phyloP scores from a whole-genome alignment of 192 early-diverging fungal species.

The Coemansia sp. region DNA sequence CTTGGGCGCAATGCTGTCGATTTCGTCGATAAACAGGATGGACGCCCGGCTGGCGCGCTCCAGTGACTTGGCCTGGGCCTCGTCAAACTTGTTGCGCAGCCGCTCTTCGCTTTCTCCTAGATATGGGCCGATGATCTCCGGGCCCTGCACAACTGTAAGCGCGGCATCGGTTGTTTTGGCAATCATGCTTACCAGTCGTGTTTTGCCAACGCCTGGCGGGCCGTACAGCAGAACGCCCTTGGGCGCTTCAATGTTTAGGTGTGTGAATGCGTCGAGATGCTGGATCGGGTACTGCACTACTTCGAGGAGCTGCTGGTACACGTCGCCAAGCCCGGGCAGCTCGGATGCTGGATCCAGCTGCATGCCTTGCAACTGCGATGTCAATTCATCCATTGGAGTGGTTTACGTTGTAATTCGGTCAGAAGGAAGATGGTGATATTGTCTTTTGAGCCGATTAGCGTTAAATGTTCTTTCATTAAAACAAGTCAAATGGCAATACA shows the following conservation, averaged over 20 bases:
- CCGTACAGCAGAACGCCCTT: conserved; percentile 89
- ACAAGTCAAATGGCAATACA: not conserved
- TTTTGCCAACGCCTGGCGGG: conserved; percentile 95
- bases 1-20: conserved; percentile 60
- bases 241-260: conserved; percentile 75
- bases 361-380: conserved; percentile 3
- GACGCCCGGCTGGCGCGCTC: conserved; percentile 41
- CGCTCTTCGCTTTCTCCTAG: conserved; percentile 86
- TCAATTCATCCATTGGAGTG: conserved; percentile 2
- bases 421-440: not conserved
- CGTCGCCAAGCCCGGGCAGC: conserved; percentile 71
- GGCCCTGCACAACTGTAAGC: conserved; percentile 74
- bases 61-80: conserved; percentile 56
- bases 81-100: conserved; percentile 67
- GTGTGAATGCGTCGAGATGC: conserved; percentile 59
- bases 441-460: not conserved
- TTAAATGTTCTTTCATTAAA: too few relatives aligned
- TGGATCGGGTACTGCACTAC: conserved; percentile 75
- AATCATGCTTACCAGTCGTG: conserved; percentile 72
- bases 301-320: conserved; percentile 72
- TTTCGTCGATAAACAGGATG: conserved; percentile 97
- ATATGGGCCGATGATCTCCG: conserved; percentile 79
- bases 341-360: conserved; percentile 1
- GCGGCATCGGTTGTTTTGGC: conserved; percentile 63
- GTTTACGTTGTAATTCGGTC: not conserved